Percentiles rank a stretch among this genome's conserved stretches.
These are phyloP conservation scores for Thalassia testudinum DNA, from an alignment of 116 monocot species.

Conservation along the genomic window DNA sequence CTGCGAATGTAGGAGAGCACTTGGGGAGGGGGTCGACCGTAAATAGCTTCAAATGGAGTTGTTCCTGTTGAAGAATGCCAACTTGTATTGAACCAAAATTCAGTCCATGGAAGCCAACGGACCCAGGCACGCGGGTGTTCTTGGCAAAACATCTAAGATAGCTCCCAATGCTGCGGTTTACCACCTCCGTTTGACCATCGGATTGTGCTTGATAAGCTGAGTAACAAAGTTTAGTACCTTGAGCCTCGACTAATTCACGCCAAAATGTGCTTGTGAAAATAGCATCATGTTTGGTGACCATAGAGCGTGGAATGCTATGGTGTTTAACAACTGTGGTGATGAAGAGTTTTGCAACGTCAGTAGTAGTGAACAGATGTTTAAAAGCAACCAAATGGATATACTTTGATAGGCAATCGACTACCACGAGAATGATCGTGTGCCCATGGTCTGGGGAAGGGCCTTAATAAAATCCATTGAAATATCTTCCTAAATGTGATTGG, in stretches of 20 bases:
- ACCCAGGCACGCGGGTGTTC: too few species aligned
- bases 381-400: not conserved
- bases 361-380: not conserved
- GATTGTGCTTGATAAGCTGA: not conserved
- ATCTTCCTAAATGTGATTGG: not conserved
- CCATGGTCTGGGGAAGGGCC: not conserved
- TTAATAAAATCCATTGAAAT: not conserved
- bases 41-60: too few species aligned
- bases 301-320: not conserved
- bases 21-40: too few species aligned
- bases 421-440: not conserved
- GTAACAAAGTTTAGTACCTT: not conserved
- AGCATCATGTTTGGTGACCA: not conserved
- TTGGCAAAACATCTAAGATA: not conserved
- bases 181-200: not conserved
- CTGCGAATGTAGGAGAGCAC: too few species aligned
- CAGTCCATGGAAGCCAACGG: too few species aligned
- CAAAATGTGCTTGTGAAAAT: not conserved
- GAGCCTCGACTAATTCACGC: not conserved
- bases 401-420: not conserved
- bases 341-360: not conserved
- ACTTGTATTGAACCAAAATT: too few species aligned
- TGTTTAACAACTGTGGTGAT: not conserved
- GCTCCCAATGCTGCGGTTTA: not conserved
- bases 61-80: too few species aligned